Evolutionary conservation across 2,329 filamentous ascomycete species (phyloP), one percentile per base, ranked within the genome.

Genomic region (Trichoderma brevicompactum): DNA sequence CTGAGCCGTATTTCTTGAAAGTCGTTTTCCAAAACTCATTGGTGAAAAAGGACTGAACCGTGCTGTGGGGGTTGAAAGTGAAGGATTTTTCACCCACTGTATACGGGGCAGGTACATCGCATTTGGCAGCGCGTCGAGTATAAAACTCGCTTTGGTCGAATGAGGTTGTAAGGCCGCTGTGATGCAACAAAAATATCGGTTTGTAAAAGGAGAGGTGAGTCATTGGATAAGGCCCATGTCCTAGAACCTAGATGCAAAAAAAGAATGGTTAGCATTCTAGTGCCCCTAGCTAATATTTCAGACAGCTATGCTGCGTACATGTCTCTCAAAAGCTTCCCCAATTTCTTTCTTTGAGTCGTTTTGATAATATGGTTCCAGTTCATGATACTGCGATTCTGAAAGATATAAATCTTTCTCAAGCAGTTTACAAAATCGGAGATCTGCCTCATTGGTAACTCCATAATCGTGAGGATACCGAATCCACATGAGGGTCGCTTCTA

Each of bases 21-120:
- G 69, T 63, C 10, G 60, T 66, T 15, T 69, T 49, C 74, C 74
- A 76, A 65, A 74, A 76, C 7, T 65, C 66, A 9, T 71, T 60
- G 0, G 54, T 68, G 55, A 75, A 76, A 41, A 69, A 64, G 9
- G 68, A 68, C 6, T 66, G 49, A 1, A 69, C 48, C 7, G 69
- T 66, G 2, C 64, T 62, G 19, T 70, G 58, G 10, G 66, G 68
- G 3, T 68, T 34, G 32, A 65, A 72, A 17, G 69, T 66, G 9
- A 13, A 58, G 49, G 68, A 59, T 19, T 23, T 28, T 7, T 65
- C 56, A 23, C 41, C 32, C 2, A 36, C 8, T 36, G 3, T 13
- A 32, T 17, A 48, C 7, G 55, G 55, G 9, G 43, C 55, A 1
- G 41, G 28, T 23, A 59, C 41, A 9, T 59, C 32, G 40, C 17